Conservation (phyloP, 495 filamentous ascomycete species). For the Cairneyella variabilis region DNA sequence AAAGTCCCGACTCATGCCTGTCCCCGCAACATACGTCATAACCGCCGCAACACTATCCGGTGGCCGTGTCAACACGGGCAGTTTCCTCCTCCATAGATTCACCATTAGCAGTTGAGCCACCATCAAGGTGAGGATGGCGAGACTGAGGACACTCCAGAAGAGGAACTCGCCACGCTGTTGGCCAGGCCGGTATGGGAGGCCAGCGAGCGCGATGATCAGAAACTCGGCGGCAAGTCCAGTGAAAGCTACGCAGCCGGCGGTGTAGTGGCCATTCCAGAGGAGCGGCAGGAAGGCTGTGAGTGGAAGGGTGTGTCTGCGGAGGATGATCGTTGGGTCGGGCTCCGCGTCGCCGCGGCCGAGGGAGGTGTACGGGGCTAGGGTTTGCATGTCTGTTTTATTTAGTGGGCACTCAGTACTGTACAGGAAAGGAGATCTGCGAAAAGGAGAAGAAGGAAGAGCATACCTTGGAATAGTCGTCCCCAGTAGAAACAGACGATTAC, state of each 20-base stretch:
- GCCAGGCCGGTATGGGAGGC: conserved; percentile 30
- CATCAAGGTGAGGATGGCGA: conserved; percentile 25
- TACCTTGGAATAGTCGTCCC: conserved; percentile 11
- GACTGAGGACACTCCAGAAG: conserved; percentile 21
- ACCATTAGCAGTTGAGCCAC: conserved; percentile 16
- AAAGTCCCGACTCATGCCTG: conserved; percentile 9
- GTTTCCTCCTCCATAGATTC: conserved; percentile 1
- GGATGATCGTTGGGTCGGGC: conserved; percentile 25
- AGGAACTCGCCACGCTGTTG: conserved; percentile 29
- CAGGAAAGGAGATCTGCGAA: not conserved
- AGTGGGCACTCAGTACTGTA: too few relatives aligned
- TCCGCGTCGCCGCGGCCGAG: conserved; percentile 8
- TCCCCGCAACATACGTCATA: conserved; percentile 11
- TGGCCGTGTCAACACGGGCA: not conserved
- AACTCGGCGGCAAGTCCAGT: conserved; percentile 26
- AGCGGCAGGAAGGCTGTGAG: conserved; percentile 28
- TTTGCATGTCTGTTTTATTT: conserved; percentile 7
- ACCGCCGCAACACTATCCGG: conserved; percentile 6
- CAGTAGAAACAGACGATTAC: conserved; percentile 7
- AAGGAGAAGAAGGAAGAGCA: not conserved
- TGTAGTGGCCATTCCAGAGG: conserved; percentile 20
- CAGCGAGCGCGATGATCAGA: conserved; percentile 28
- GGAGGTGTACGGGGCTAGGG: conserved; percentile 7
- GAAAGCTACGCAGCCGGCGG: conserved; percentile 24
- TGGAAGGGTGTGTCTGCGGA: conserved; percentile 23